phyloP scores from a whole-genome alignment of 2,329 filamentous ascomycete genomes.

The Microdochium nivale region DNA sequence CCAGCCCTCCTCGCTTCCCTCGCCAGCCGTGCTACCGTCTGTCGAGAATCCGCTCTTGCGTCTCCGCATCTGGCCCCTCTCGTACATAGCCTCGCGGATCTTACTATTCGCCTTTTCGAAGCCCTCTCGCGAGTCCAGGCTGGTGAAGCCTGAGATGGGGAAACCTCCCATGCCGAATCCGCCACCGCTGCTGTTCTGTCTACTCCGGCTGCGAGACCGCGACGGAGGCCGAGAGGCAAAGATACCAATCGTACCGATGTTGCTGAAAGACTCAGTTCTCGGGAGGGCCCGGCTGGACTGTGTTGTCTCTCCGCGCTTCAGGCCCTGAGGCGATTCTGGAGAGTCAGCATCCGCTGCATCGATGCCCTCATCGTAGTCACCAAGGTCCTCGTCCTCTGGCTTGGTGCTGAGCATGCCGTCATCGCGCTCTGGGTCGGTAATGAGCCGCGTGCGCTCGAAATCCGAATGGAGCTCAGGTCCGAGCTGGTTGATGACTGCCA shows the following conservation, averaged over 20 bases:
- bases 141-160: constrained; percentile 61
- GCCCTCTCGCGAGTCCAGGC: constrained; percentile 56
- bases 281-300: constrained; percentile 51
- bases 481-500: constrained; percentile 86
- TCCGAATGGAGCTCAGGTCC: constrained; percentile 97
- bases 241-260: constrained; percentile 78
- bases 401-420: constrained; percentile 14
- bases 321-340: constrained; percentile 14
- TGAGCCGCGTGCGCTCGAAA: constrained; percentile 69
- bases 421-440: constrained; percentile 43
- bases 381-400: constrained; percentile 15
- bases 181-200: constrained; percentile 60
- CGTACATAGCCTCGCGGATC: constrained; percentile 77
- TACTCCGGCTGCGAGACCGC: constrained; percentile 61
- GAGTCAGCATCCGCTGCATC: not conserved
- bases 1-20: constrained; percentile 1
- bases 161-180: constrained; percentile 53
- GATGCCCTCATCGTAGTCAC: not conserved
- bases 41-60: constrained; percentile 33
- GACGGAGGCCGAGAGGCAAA: constrained; percentile 86
- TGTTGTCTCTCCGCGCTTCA: constrained; percentile 41
- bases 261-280: constrained; percentile 87
- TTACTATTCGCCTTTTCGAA: constrained; percentile 78
- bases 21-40: not conserved
- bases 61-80: constrained; percentile 57